A percentile compares a stretch with the other conserved stretches of the same genome.
Conservation (phyloP, 2,329 filamentous ascomycete genomes). For the Ambrosiella cleistominuta region DNA sequence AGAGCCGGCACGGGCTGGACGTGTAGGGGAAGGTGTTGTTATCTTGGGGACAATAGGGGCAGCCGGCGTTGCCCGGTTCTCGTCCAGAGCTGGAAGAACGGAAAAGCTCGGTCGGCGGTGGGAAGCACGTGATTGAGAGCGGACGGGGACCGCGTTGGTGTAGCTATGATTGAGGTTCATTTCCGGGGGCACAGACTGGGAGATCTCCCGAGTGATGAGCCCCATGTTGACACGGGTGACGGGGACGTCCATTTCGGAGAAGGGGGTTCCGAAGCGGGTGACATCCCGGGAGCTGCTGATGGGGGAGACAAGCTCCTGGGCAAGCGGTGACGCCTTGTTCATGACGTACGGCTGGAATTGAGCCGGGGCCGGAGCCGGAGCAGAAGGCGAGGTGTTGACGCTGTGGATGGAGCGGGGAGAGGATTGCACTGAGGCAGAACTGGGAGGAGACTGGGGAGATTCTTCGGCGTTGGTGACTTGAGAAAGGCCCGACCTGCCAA, state of each 20-base stretch:
- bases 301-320: slow-evolving; percentile 40
- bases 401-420: slow-evolving; percentile 20
- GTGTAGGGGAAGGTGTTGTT: slow-evolving; percentile 20
- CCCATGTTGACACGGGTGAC: slow-evolving; percentile 54
- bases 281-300: slow-evolving; percentile 26
- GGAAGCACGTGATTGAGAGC: slow-evolving; percentile 38
- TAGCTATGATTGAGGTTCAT: slow-evolving; percentile 47
- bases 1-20: slow-evolving; percentile 15
- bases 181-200: slow-evolving; percentile 83
- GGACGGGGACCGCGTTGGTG: slow-evolving; percentile 24
- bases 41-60: slow-evolving; percentile 13
- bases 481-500: slow-evolving; percentile 4
- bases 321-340: slow-evolving; percentile 32
- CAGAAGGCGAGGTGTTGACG: slow-evolving; percentile 19
- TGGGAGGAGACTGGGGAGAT: slow-evolving; percentile 1
- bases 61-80: slow-evolving; percentile 34
- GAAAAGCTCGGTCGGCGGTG: slow-evolving; percentile 49
- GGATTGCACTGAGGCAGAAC: neutral
- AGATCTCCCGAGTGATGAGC: slow-evolving; percentile 59
- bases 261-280: slow-evolving; percentile 69
- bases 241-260: slow-evolving; percentile 80
- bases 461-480: slow-evolving; percentile 11
- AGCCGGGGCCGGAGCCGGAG: slow-evolving; percentile 12
- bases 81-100: slow-evolving; percentile 50
- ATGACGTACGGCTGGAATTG: slow-evolving; percentile 34